Conservation (phyloP, 768 basidiomycete species). For the Lenzites betulinus region DNA sequence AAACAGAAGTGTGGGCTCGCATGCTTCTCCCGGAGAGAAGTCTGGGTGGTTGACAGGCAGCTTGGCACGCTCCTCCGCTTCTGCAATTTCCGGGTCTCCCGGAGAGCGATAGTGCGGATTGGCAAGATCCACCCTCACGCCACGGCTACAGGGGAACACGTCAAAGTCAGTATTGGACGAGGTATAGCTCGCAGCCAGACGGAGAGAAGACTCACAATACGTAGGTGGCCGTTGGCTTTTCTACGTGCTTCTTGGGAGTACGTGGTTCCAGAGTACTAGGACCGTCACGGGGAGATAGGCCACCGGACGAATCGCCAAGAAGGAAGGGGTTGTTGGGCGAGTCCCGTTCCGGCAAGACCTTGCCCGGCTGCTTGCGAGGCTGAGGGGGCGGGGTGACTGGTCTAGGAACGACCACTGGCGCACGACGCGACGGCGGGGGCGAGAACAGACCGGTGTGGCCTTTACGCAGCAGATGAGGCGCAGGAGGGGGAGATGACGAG, state of each 20-base stretch:
- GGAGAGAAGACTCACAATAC: constrained; percentile 62
- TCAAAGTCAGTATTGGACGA: neutral
- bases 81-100: constrained; percentile 38
- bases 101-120: constrained; percentile 60
- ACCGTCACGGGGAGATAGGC: constrained; percentile 26
- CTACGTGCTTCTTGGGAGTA: constrained; percentile 45
- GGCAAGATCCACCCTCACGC: constrained; percentile 58
- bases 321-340: constrained; percentile 78
- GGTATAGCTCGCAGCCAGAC: too few relatives aligned
- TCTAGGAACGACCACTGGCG: constrained; percentile 28
- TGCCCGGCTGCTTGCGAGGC: constrained; percentile 38
- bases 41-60: constrained; percentile 67
- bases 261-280: constrained; percentile 35
- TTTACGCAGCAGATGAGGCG: constrained; percentile 26
- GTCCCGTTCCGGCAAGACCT: constrained; percentile 47
- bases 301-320: constrained; percentile 36
- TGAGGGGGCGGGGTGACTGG: constrained; percentile 31
- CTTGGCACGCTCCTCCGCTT: constrained; percentile 49
- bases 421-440: constrained; percentile 66
- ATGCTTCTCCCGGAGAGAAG: constrained; percentile 57
- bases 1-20: constrained; percentile 62
- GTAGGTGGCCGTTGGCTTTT: constrained; percentile 66
- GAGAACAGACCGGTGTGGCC: constrained; percentile 48
- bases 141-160: constrained; percentile 52
- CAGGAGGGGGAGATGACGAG: constrained; percentile 31